Evolutionary conservation across 768 basidiomycete genomes (phyloP).

Genomic region (Pisolithus orientalis): DNA sequence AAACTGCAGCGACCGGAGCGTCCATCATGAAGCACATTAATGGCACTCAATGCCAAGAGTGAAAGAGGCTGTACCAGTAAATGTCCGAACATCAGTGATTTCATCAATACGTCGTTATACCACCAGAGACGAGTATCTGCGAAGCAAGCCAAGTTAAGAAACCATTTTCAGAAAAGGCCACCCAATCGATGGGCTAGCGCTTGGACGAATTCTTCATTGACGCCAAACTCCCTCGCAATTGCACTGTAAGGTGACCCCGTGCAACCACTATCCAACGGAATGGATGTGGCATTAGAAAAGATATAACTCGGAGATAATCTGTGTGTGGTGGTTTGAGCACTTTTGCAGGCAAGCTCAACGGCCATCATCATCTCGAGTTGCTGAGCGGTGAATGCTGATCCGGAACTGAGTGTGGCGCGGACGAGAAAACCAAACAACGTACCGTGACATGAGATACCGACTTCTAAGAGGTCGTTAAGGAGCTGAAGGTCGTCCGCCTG

Average conservation of each 20-base stretch:
- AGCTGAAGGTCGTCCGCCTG: conserved; percentile 35
- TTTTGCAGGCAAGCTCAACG: conserved; percentile 31
- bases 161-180: conserved; percentile 15
- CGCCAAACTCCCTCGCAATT: conserved; percentile 72
- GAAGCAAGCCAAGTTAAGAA: neutral
- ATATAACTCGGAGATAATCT: conserved; percentile 5
- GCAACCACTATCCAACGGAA: conserved; percentile 14
- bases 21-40: conserved; percentile 19
- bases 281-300: conserved; percentile 9
- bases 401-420: conserved; percentile 1
- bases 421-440: conserved; percentile 6
- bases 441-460: conserved; percentile 58
- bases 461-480: conserved; percentile 37
- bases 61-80: neutral
- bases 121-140: neutral
- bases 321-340: conserved; percentile 11
- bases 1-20: conserved; percentile 1
- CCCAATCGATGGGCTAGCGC: conserved; percentile 56
- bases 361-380: conserved; percentile 45
- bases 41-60: conserved; percentile 24
- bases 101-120: conserved; percentile 15
- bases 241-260: conserved; percentile 33
- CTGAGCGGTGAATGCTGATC: conserved; percentile 56
- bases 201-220: conserved; percentile 61
- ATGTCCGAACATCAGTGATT: conserved; percentile 2